These are phyloP conservation scores for Zancudomyces culisetae DNA, from an alignment of 371 early-diverging fungal species.

Conservation along the genomic window DNA sequence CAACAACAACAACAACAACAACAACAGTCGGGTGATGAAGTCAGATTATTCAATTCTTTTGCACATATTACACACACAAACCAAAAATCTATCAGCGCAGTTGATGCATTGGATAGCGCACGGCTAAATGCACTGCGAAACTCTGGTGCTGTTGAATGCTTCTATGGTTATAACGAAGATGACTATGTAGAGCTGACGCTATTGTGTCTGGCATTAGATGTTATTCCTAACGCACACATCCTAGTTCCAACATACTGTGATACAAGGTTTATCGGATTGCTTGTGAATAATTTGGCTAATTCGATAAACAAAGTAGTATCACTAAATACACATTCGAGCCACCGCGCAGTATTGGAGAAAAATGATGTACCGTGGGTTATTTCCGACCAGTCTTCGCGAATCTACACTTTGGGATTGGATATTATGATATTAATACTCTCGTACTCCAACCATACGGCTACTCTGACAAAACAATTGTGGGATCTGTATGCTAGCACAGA, in stretches of 20 bases:
- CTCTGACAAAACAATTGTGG: constrained; percentile 32
- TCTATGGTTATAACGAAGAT: constrained; percentile 12
- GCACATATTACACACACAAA: neutral
- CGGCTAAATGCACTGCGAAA: neutral
- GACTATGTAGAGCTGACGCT: constrained; percentile 26
- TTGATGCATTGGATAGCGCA: neutral
- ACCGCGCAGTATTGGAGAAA: no score
- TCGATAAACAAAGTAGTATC: neutral
- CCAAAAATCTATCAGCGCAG: neutral
- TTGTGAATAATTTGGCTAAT: neutral
- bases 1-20: neutral
- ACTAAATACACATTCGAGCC: neutral
- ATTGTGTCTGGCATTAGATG: constrained; percentile 28
- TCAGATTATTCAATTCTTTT: no score
- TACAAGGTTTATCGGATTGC: neutral
- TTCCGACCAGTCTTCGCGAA: constrained; percentile 10
- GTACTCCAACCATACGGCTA: constrained; percentile 18
- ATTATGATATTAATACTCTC: constrained; percentile 17
- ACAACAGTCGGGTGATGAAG: neutral
- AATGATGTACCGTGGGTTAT: neutral
- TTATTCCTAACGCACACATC: constrained; percentile 41
- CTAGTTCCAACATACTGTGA: no score
- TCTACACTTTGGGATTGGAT: constrained; percentile 17
- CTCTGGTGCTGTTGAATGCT: neutral
- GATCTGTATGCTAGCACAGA: constrained; percentile 26